Evolutionary conservation across 495 filamentous ascomycete species (phyloP), one percentile per base, ranked within the genome.

Genomic region (Penicillium simplicissimum): DNA sequence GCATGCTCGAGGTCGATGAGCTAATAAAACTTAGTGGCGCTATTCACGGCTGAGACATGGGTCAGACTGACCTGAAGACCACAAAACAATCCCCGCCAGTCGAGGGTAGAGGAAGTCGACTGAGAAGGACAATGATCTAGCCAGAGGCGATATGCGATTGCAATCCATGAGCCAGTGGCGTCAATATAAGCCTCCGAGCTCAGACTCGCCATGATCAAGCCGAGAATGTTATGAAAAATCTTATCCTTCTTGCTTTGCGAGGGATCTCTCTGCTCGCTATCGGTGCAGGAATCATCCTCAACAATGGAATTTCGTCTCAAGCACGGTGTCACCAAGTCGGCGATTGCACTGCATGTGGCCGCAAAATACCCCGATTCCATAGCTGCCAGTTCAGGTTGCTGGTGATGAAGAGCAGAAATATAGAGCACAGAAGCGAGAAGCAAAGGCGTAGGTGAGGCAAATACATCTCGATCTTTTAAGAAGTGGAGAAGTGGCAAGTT

Each of bases 1-100:
- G 74, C 76, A 61, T 79, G 76, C 59, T 79, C 76, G 15, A 79
- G 71, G 40, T 79, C 76, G 42, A 76, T 76, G n/a, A 79, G 70
- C 75, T 78, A 21, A 17, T 21, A 4, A 8, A 33, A 1, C 13
- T 64, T n/a, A 61, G 34, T n/a, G 9, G 21, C 40, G n/a, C 14
- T 11, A 55, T 31, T 10, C 21, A 21, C n/a, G 14, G 14, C 17
- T n/a, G 38, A 19, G 21, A 8, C 17, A 14, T 25, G 36, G 15
- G 17, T 9, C 7, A 23, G 28, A 15, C 60, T 58, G 60, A 76
- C 75, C 58, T 79, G 76, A 11, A 79, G 67, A 21, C 76, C 73
- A 11, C 73, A 77, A 48, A 77, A 75, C 28, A 77, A 48, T 1
- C 73, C 68, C 35, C 60, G 63, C 76, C 76, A 79, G 47, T 79